A percentile compares a stretch with the other conserved stretches of the same genome.
phyloP scores from a whole-genome alignment of 768 basidiomycete species.

The Boletus rex-veris region DNA sequence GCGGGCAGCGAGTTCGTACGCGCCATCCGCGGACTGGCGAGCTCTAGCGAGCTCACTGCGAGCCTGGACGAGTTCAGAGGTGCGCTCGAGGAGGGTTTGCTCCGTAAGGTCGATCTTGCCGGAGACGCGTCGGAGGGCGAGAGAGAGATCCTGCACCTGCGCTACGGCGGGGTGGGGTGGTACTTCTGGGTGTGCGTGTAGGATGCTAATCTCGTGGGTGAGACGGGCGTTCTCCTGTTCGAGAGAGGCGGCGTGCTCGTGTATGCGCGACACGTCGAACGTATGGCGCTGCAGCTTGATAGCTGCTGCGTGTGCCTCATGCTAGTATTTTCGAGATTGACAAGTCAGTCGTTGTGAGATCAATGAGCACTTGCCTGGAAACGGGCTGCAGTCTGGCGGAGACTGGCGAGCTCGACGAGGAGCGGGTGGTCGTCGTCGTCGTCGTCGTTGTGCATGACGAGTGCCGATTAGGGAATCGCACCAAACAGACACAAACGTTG shows the following conservation, averaged over 20 bases:
- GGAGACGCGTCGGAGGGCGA: conserved; percentile 63
- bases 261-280: conserved; percentile 41
- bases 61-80: conserved; percentile 42
- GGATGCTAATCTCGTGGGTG: conserved; percentile 49
- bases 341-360: background rate
- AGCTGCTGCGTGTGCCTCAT: conserved; percentile 65
- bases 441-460: conserved; percentile 7
- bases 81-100: conserved; percentile 46
- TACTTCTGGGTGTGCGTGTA: conserved; percentile 53
- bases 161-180: conserved; percentile 36
- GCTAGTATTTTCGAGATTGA: conserved; percentile 35
- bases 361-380: conserved; percentile 41
- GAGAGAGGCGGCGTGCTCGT: conserved; percentile 30
- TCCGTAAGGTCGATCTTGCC: conserved; percentile 68
- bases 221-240: conserved; percentile 60
- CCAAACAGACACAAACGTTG: too few relatives aligned
- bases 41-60: conserved; percentile 44
- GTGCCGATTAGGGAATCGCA: background rate
- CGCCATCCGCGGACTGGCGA: conserved; percentile 43
- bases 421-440: conserved; percentile 40
- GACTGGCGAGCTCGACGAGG: conserved; percentile 44
- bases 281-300: conserved; percentile 64
- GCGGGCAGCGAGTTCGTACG: conserved; percentile 53
- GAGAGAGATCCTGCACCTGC: conserved; percentile 53
- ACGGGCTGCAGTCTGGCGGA: conserved; percentile 43